Evolutionary conservation across 2,329 filamentous ascomycete genomes (phyloP).

Genomic region (Myriosclerotinia duriaeana): DNA sequence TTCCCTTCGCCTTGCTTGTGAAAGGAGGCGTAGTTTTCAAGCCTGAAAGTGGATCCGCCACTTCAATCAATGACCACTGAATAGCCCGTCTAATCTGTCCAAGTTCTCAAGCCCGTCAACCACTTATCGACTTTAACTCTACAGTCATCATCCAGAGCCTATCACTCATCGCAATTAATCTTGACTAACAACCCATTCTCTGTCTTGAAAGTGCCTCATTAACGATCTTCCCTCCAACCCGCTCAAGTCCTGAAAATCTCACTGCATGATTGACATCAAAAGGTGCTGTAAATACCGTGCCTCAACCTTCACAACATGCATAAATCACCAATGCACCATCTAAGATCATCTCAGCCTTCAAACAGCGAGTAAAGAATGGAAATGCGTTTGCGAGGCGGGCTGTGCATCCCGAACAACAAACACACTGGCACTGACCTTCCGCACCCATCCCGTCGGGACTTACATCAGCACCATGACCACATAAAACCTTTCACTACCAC

Average conservation of each 20-base stretch:
- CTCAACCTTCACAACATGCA: background rate
- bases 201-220: background rate
- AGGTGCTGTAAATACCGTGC: background rate
- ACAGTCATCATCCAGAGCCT: background rate
- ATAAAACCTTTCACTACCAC: background rate
- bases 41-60: background rate
- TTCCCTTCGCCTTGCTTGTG: conserved; percentile 1
- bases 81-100: background rate
- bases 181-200: background rate
- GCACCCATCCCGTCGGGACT: conserved; percentile 1
- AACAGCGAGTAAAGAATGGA: conserved; percentile 11
- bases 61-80: conserved; percentile 2
- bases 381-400: background rate
- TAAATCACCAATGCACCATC: background rate
- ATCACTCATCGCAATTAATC: background rate
- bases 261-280: conserved; percentile 6
- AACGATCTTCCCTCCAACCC: background rate
- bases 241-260: conserved; percentile 6
- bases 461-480: conserved; percentile 12
- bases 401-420: conserved; percentile 6
- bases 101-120: background rate
- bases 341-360: background rate
- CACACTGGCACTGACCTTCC: conserved; percentile 13
- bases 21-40: conserved; percentile 1
- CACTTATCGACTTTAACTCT: background rate